phyloP scores from a whole-genome alignment of 2,329 filamentous ascomycete genomes.

The Ophiocordyceps australis region DNA sequence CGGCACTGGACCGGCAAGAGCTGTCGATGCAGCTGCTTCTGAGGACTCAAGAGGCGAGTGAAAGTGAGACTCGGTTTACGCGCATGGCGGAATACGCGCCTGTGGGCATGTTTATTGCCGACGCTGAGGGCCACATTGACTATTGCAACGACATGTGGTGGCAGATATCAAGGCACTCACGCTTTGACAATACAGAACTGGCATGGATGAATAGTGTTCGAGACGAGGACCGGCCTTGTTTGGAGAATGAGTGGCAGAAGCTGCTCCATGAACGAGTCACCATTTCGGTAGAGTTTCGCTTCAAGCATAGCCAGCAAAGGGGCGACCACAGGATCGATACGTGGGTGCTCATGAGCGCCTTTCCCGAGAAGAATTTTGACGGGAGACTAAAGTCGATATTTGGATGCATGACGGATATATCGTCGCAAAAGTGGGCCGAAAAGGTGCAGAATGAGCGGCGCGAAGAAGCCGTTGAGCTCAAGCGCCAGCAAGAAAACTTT shows the following conservation, averaged over 20 bases:
- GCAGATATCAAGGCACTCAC: constrained; percentile 50
- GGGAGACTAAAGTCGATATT: constrained; percentile 58
- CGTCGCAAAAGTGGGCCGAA: constrained; percentile 70
- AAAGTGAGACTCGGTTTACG: constrained; percentile 63
- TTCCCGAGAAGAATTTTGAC: constrained; percentile 47
- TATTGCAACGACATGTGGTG: constrained; percentile 72
- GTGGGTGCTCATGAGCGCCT: constrained; percentile 63
- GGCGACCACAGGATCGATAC: constrained; percentile 46
- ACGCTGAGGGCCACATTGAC: constrained; percentile 49
- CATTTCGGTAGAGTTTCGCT: constrained; percentile 57
- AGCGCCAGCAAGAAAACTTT: constrained; percentile 53
- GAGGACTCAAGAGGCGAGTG: constrained; percentile 40
- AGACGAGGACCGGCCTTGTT: constrained; percentile 40
- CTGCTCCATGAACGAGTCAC: constrained; percentile 42
- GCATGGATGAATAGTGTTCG: constrained; percentile 58
- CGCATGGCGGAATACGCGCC: constrained; percentile 73
- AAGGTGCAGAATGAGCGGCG: constrained; percentile 60
- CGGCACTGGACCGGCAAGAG: constrained; percentile 59
- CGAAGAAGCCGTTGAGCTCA: constrained; percentile 66
- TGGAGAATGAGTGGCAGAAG: constrained; percentile 43
- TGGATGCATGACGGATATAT: constrained; percentile 71
- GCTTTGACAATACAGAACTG: constrained; percentile 36
- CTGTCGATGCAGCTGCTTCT: constrained; percentile 58
- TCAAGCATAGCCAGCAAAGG: constrained; percentile 48
- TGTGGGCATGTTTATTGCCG: constrained; percentile 73